phyloP scores from a whole-genome alignment of 108 stramenopile genomes.

The Nitzschia putrida region DNA sequence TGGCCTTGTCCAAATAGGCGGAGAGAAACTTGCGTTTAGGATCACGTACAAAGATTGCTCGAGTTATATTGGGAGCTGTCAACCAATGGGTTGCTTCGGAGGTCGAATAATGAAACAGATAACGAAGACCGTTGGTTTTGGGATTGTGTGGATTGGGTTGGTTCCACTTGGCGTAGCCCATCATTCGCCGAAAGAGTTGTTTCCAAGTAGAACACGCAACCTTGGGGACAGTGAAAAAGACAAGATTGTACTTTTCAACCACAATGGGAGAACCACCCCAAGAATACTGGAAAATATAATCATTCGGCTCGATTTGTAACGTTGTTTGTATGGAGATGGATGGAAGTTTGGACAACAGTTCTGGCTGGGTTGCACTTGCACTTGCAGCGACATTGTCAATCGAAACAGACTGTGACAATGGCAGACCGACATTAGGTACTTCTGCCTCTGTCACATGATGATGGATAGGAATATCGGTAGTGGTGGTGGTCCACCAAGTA shows the following conservation, averaged over 20 bases:
- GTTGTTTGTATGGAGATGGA: too few species aligned
- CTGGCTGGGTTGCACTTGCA: too few species aligned
- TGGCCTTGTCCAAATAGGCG: constrained; percentile 56
- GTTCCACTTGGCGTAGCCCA: constrained; percentile 46
- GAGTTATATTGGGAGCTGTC: constrained; percentile 40
- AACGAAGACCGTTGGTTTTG: constrained; percentile 50
- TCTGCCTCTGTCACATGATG: too few species aligned
- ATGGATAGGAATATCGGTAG: too few species aligned
- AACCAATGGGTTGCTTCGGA: constrained; percentile 38
- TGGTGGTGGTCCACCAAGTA: too few species aligned
- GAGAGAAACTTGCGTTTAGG: constrained; percentile 54
- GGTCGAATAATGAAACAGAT: constrained; percentile 36
- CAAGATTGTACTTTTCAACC: constrained; percentile 52
- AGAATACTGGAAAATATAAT: too few species aligned
- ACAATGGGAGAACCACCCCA: constrained; percentile 54
- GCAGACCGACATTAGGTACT: too few species aligned
- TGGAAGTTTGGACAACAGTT: too few species aligned
- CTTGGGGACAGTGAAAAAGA: constrained; percentile 59
- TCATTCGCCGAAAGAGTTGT: constrained; percentile 55
- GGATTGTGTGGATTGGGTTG: constrained; percentile 35
- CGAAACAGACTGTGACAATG: too few species aligned
- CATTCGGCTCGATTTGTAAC: too few species aligned
- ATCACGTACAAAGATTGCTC: constrained; percentile 67
- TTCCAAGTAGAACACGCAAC: constrained; percentile 55
- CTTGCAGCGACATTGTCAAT: too few species aligned